Base-by-base conservation (phyloP, 1,284 basidiomycete species). In the Trichosporon coremiiforme region DNA sequence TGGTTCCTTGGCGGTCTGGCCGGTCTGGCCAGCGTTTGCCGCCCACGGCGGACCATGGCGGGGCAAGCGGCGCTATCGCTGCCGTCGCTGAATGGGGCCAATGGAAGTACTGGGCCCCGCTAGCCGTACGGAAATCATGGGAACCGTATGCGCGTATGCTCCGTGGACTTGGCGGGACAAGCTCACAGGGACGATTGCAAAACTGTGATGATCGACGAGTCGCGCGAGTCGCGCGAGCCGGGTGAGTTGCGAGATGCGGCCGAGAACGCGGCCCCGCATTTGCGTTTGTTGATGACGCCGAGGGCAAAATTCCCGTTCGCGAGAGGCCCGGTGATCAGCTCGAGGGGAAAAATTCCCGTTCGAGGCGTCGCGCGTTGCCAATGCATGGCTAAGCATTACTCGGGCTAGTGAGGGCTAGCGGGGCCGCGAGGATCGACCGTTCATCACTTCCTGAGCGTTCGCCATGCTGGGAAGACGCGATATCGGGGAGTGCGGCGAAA, bases 181-280 rank as follows among this genome's bases (percentile, higher is more conserved):
- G 8, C 12, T 7, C 36, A 10, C 10, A 45, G 50, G 50, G 50
- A 13, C 50, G 50, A 53, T 53, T 53, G 50, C 50, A 53, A 53
- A 53, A n/a, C 20, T 20, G 17, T 38, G 33, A 25, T 12, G 50
- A 53, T 53, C 50, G 22, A 53, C 50, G 45, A 47, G 45, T 47
- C 20, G 17, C 9, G 9, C 15, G 45, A 47, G 33, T 35, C 33
- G 33, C 47, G 38, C 41, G 6, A 12, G 20, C 22, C 50, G 36
- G 6, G 50, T 1, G 20, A 53, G 20, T 25, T 25, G 25, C 25
- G 25, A 25, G 25, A 25, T 25, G 25, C 50, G 33, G 33, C 33
- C 50, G 50, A 53, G 20, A 53, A 22, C 50, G n/a, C 50, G 50
- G 50, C 50, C 50, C 50, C 50, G 50, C 50, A 53, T 53, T 25